Evolutionary conservation across 306 rosid genomes (phyloP).

Genomic region (Oxytropis ochrocephala): DNA sequence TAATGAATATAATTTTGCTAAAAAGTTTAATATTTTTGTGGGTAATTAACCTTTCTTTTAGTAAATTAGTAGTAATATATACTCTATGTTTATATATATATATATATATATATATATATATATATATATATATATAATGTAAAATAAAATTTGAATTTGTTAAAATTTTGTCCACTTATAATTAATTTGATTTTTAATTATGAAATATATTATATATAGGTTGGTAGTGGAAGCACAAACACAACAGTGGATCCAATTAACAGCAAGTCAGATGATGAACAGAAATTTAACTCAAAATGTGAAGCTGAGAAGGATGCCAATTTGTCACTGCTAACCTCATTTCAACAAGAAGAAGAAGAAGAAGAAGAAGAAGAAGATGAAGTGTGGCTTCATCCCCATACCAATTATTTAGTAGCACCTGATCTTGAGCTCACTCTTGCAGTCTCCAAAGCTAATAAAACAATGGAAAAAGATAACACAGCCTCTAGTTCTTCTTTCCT

Average conservation of each 20-base stretch:
- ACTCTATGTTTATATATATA: background rate
- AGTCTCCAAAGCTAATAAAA: slow-evolving; percentile 25
- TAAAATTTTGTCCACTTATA: background rate
- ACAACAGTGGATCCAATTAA: background rate
- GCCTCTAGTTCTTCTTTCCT: slow-evolving; percentile 16
- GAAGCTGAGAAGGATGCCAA: slow-evolving; percentile 23
- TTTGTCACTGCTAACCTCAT: slow-evolving; percentile 22
- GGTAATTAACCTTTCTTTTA: too few species aligned
- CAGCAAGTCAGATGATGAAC: background rate
- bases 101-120: too few species aligned
- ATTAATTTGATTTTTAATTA: background rate
- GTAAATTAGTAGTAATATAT: too few species aligned
- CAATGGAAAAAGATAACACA: slow-evolving; percentile 35
- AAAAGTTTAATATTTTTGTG: too few species aligned
- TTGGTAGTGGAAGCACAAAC: slow-evolving; percentile 34
- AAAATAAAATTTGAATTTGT: too few species aligned
- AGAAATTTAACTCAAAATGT: slow-evolving; percentile 9
- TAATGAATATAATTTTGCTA: too few species aligned
- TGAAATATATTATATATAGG: slow-evolving; percentile 24
- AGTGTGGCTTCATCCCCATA: slow-evolving; percentile 23
- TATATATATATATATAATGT: too few species aligned
- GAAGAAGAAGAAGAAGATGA: background rate
- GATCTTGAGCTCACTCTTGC: slow-evolving; percentile 81
- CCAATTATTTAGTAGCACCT: slow-evolving; percentile 25
- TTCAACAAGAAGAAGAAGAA: background rate